These are phyloP conservation scores for Aspergillus phoenicis DNA, from an alignment of 2,329 filamentous ascomycete genomes.

Conservation along the genomic window DNA sequence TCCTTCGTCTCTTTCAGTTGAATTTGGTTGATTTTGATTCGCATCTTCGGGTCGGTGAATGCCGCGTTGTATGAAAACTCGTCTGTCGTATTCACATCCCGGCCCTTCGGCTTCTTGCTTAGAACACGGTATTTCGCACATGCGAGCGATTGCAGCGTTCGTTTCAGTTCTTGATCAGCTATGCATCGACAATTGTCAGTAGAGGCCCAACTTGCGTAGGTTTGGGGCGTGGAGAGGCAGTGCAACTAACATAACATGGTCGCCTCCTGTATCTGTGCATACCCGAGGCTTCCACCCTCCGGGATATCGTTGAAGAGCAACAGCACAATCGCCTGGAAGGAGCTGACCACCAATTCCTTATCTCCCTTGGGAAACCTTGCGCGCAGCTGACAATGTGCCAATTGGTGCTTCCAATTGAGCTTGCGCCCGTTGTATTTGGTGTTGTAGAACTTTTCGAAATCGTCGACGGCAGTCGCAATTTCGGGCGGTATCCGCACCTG, in stretches of 20 bases:
- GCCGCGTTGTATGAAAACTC: conserved; percentile 78
- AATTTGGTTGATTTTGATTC: conserved; percentile 98
- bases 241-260: conserved; percentile 67
- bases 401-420: conserved; percentile 86
- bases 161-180: conserved; percentile 76
- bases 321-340: conserved; percentile 88
- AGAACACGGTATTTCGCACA: conserved; percentile 87
- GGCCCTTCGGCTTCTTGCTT: conserved; percentile 79
- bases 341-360: conserved; percentile 89
- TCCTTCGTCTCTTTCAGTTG: conserved; percentile 94
- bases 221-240: no score
- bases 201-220: conserved; percentile 4
- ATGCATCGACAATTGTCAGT: conserved; percentile 30
- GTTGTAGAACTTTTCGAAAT: conserved; percentile 85
- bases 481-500: conserved; percentile 73
- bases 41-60: conserved; percentile 80
- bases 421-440: conserved; percentile 85
- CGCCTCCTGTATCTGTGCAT: conserved; percentile 71
- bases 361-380: conserved; percentile 76
- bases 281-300: conserved; percentile 67
- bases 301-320: conserved; percentile 80
- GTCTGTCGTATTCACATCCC: conserved; percentile 76
- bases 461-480: conserved; percentile 73
- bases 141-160: conserved; percentile 91
- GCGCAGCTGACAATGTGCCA: conserved; percentile 87